A percentile compares a stretch with the other conserved stretches of the same genome.
Evolutionary conservation across 2,329 filamentous ascomycete species (phyloP).

Genomic region (Colletotrichum sansevieriae): DNA sequence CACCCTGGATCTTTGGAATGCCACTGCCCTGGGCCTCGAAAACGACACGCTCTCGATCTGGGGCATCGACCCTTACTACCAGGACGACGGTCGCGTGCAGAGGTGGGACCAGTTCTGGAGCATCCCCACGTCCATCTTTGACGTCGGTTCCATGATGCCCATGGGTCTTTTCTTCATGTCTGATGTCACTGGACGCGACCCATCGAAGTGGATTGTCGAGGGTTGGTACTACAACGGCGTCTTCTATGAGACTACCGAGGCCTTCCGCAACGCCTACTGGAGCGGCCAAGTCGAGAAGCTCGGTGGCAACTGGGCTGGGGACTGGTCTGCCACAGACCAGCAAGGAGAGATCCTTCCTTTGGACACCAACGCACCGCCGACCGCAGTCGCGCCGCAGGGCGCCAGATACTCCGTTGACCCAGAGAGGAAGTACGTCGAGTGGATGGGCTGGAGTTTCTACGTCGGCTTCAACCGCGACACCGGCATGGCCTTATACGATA

Average conservation of each 20-base stretch:
- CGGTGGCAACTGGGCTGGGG: constrained; percentile 60
- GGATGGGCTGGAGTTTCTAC: constrained; percentile 67
- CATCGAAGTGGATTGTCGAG: constrained; percentile 62
- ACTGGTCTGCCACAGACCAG: constrained; percentile 59
- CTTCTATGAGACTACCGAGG: constrained; percentile 64
- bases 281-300: constrained; percentile 60
- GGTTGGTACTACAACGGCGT: constrained; percentile 68
- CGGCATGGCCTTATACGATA: constrained; percentile 64
- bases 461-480: constrained; percentile 62
- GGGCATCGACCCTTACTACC: constrained; percentile 58
- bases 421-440: constrained; percentile 59
- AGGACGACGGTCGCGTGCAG: constrained; percentile 56
- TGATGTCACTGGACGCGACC: constrained; percentile 65
- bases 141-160: constrained; percentile 59
- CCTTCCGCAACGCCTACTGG: constrained; percentile 59
- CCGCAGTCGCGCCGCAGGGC: constrained; percentile 50
- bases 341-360: constrained; percentile 51
- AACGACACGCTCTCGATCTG: constrained; percentile 58
- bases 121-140: constrained; percentile 53
- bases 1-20: constrained; percentile 60
- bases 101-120: constrained; percentile 63
- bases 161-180: constrained; percentile 58
- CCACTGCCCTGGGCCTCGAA: constrained; percentile 50
- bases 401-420: constrained; percentile 58
- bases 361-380: constrained; percentile 49